phyloP scores from a whole-genome alignment of 495 filamentous ascomycete genomes.

The Bacidia rubella region DNA sequence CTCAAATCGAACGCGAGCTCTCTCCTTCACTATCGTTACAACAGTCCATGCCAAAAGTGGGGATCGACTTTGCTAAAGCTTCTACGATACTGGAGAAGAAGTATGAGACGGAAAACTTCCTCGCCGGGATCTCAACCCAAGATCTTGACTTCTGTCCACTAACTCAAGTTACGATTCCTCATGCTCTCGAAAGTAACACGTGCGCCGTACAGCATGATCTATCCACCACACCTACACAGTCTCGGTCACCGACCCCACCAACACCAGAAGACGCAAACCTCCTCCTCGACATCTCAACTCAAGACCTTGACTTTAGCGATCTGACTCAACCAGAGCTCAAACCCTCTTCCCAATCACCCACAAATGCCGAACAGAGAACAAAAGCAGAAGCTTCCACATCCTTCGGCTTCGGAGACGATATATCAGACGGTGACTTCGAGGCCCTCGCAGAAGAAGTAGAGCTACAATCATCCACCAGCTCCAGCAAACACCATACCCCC shows the following conservation, averaged over 20 bases:
- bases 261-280: not conserved
- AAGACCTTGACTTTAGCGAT: conserved; percentile 3
- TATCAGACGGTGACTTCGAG: conserved; percentile 10
- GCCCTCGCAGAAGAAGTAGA: not conserved
- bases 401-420: conserved; percentile 6
- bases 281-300: conserved; percentile 2
- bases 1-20: conserved; percentile 17
- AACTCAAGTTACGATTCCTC: not conserved
- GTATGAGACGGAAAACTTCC: conserved; percentile 4
- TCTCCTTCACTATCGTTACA: not conserved
- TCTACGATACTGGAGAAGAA: not conserved
- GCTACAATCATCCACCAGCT: not conserved
- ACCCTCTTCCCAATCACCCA: not conserved
- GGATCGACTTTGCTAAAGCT: not conserved
- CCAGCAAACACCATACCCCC: not conserved
- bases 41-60: not conserved
- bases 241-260: not conserved
- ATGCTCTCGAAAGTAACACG: not conserved
- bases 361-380: not conserved
- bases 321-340: not conserved
- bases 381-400: not conserved
- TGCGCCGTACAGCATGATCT: not conserved
- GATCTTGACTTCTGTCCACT: conserved; percentile 13
- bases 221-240: not conserved
- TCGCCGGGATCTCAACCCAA: conserved; percentile 14